These are phyloP conservation scores for Rosellinia necatrix DNA, from an alignment of 2,329 filamentous ascomycete genomes.

Conservation along the genomic window DNA sequence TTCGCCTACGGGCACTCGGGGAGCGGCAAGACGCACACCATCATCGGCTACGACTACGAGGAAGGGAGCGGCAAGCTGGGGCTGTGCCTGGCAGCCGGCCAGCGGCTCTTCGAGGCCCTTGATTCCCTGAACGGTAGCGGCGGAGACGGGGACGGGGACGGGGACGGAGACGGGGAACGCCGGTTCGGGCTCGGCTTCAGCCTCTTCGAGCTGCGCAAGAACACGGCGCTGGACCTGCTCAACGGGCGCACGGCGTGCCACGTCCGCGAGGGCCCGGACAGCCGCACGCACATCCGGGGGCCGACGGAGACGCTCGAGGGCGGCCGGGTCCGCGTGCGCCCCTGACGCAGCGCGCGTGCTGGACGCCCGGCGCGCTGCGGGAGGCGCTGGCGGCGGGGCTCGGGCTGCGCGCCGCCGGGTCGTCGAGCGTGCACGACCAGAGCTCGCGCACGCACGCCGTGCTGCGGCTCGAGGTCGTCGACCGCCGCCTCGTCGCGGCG, in stretches of 20 bases:
- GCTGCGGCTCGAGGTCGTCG: neutral
- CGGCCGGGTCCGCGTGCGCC: neutral
- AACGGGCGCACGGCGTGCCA: neutral
- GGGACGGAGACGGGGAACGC: neutral
- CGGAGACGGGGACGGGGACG: neutral
- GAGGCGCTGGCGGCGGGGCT: neutral
- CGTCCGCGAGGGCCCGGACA: neutral
- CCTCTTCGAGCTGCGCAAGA: slow-evolving; percentile 1
- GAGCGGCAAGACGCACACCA: neutral
- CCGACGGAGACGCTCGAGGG: neutral
- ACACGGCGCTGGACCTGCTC: neutral
- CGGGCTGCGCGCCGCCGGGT: neutral
- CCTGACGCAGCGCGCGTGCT: neutral
- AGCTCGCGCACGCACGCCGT: neutral
- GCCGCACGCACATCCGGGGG: neutral
- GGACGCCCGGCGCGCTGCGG: neutral
- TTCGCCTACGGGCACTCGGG: slow-evolving; percentile 2
- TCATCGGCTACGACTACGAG: neutral
- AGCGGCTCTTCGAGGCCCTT: neutral
- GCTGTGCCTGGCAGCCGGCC: neutral
- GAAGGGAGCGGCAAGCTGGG: neutral
- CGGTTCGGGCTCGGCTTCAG: neutral
- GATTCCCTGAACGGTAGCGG: neutral
- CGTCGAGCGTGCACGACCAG: neutral
- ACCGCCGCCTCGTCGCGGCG: neutral